Base-by-base conservation (phyloP, 805 yeast genomes). In the Yamadazyma paraphyllophila region DNA sequence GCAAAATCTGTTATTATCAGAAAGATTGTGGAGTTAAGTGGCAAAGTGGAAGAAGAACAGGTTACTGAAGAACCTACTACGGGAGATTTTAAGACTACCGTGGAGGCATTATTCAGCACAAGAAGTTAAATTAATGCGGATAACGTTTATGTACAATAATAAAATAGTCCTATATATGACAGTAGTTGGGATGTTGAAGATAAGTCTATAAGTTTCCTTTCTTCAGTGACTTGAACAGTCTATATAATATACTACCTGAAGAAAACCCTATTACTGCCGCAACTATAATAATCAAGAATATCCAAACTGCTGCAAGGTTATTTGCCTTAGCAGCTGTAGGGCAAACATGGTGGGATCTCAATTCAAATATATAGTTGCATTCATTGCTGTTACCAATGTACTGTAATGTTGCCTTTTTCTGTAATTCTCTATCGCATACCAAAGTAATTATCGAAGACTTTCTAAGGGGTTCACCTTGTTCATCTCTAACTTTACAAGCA, bases 291-390 rank as follows among this genome's bases (percentile, higher is more conserved):
- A 67, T 45, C 15, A 66, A 52, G 44, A 67, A 65, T 10, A 67
- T 66, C 72, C 71, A 67, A 43, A 85, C 74, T 2, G 83, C 81
- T 13, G 83, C 82, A 44, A 78, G 63, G 48, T 85, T 81, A 56
- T 83, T 83, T 10, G 75, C 78, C 54, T 81, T 77, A 42, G 83
- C 81, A 8, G 87, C 72, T 0, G 90, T 84, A 0, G 96, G 88
- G 63, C 97, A 89, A 0, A 96, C 96, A 65, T 83, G 85, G 36
- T 87, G 81, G 3, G 96, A 86, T 52, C 89, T 68, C 27, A 88
- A 89, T 58, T 89, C 96, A 61, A 89, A 89, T 58, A 84, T 78
- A 62, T 87, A 89, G 31, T 84, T 80, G 64, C 97, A 89, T 50
- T 89, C 87, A 60, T 88, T 78, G 35, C 79, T 58, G 6, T 81